Evolutionary conservation across 2,329 filamentous ascomycete genomes (phyloP).

Genomic region (Coniochaeta prunicola): DNA sequence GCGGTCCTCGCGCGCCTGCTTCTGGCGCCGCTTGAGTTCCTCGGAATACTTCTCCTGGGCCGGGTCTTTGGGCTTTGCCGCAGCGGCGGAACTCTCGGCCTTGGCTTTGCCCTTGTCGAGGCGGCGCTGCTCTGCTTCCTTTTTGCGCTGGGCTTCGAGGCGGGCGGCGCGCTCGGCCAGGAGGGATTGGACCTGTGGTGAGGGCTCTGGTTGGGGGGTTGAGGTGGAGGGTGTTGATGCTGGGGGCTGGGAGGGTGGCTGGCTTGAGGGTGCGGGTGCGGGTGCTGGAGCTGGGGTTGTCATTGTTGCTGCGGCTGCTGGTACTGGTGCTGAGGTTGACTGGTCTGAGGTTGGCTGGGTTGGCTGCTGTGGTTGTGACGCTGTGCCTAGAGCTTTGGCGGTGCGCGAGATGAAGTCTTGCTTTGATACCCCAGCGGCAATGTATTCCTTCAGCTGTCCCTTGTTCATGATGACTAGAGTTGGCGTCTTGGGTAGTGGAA

Average conservation of each 20-base stretch:
- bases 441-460: constrained; percentile 70
- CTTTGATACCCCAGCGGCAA: constrained; percentile 55
- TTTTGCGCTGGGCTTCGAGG: constrained; percentile 36
- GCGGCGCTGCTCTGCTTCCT: constrained; percentile 30
- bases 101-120: constrained; percentile 17
- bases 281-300: constrained; percentile 10
- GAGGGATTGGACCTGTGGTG: constrained; percentile 15
- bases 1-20: constrained; percentile 60
- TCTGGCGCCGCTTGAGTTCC: constrained; percentile 54
- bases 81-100: constrained; percentile 16
- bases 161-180: constrained; percentile 44
- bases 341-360: background rate
- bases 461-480: constrained; percentile 76
- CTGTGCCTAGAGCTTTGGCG: constrained; percentile 24
- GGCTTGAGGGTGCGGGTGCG: background rate
- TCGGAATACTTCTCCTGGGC: constrained; percentile 40
- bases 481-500: constrained; percentile 71
- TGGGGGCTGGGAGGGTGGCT: background rate
- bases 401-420: constrained; percentile 55
- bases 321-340: constrained; percentile 3
- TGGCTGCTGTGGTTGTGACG: background rate
- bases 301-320: constrained; percentile 3
- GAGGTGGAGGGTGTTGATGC: background rate
- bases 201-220: background rate
- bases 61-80: constrained; percentile 14